Evolutionary conservation across 2,329 filamentous ascomycete species (phyloP).

Genomic region (Balansia obtecta): DNA sequence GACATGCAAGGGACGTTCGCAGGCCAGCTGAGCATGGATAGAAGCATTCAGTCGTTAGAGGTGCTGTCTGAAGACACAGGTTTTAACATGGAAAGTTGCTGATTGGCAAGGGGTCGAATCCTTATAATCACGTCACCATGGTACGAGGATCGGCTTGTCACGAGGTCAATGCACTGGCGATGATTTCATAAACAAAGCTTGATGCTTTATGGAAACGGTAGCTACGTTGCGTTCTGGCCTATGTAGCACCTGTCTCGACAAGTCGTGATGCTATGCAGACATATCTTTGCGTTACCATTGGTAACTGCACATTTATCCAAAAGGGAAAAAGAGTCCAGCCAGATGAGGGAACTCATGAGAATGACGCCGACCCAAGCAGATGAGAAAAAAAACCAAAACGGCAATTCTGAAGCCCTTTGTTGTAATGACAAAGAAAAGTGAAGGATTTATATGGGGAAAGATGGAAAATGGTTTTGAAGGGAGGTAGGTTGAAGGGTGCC

Average conservation of each 20-base stretch:
- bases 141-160: no score
- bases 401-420: not conserved
- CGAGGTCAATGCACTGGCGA: no score
- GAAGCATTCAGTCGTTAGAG: no score
- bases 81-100: no score
- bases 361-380: slow-evolving; percentile 1
- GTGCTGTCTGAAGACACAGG: no score
- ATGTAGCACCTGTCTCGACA: not conserved
- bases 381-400: not conserved
- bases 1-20: no score
- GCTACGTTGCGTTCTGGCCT: not conserved
- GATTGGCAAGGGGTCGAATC: no score
- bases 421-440: not conserved
- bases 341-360: not conserved
- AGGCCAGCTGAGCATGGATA: no score
- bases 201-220: no score
- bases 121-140: no score
- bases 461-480: not conserved
- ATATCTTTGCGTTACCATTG: not conserved
- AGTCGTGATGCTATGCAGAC: not conserved
- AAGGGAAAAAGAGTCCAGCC: not conserved
- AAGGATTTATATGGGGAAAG: not conserved
- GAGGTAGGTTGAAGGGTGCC: not conserved
- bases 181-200: no score
- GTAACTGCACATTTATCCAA: not conserved